Conservation (phyloP, 1,139 yeast species). For the Scheffersomyces titani region DNA sequence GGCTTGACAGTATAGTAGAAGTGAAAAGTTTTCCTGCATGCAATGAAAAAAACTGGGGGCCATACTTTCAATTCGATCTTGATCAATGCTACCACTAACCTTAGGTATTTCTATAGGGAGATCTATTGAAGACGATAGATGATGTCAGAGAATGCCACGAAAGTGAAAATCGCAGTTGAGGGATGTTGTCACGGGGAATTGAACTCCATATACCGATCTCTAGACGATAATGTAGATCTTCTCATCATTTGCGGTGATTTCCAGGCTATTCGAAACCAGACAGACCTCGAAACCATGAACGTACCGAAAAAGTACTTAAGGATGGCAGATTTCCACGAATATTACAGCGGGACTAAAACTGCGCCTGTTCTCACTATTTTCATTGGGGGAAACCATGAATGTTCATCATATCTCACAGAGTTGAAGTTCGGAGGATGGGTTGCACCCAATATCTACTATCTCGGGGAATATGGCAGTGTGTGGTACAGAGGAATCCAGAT, state of each 20-base stretch:
- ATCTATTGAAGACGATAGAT: neutral
- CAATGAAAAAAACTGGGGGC: no score
- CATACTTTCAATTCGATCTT: no score
- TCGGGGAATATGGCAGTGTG: conserved; percentile 78
- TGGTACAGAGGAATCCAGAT: conserved; percentile 75
- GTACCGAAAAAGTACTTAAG: conserved; percentile 55
- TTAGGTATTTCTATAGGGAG: neutral
- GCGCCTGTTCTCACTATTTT: conserved; percentile 84
- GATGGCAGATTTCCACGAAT: conserved; percentile 78
- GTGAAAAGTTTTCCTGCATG: neutral
- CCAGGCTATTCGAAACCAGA: conserved; percentile 64
- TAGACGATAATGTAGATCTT: conserved; percentile 51
- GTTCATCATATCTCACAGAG: conserved; percentile 74
- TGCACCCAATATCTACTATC: conserved; percentile 84
- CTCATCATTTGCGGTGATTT: conserved; percentile 87
- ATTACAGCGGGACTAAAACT: conserved; percentile 56
- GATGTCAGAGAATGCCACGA: neutral
- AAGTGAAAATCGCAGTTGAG: conserved; percentile 62
- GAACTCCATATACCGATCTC: conserved; percentile 52
- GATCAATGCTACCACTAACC: neutral
- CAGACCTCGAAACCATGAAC: conserved; percentile 69
- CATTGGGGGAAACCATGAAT: conserved; percentile 96
- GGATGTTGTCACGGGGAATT: conserved; percentile 96
- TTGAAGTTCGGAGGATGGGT: conserved; percentile 92
- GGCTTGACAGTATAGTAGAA: neutral